Percentiles rank a stretch among this genome's conserved stretches.
Conservation (phyloP, 768 basidiomycete species). For the Cystobasidium ongulense region DNA sequence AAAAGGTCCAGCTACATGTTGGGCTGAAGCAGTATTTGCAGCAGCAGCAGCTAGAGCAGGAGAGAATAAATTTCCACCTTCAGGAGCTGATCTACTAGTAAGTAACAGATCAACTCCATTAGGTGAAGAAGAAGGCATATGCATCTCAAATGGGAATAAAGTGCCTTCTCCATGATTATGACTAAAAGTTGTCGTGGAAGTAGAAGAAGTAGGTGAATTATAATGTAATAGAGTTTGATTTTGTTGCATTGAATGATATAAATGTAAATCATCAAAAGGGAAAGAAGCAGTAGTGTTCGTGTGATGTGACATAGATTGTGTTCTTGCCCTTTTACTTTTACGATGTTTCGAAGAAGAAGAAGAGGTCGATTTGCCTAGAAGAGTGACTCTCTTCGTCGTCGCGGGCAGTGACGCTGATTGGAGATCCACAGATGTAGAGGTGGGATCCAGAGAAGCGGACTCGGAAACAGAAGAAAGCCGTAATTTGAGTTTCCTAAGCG, state of each 20-base stretch:
- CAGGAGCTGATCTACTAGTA: conserved; percentile 13
- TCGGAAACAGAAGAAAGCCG: conserved; percentile 17
- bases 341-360: background rate
- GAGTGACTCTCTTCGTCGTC: background rate
- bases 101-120: background rate
- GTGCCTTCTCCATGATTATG: conserved; percentile 1
- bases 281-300: conserved; percentile 9
- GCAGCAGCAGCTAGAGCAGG: background rate
- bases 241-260: conserved; percentile 5
- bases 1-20: conserved; percentile 14
- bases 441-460: background rate
- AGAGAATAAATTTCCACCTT: conserved; percentile 11
- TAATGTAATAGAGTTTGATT: background rate
- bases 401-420: background rate
- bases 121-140: background rate
- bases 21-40: background rate
- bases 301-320: conserved; percentile 27
- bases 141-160: conserved; percentile 19
- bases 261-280: conserved; percentile 26
- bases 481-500: conserved; percentile 21
- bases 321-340: conserved; percentile 4
- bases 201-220: background rate
- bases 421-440: background rate
- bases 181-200: background rate
- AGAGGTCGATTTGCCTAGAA: background rate